Base-by-base conservation (phyloP, 2,329 filamentous ascomycete species). In the Nigrospora oryzae region DNA sequence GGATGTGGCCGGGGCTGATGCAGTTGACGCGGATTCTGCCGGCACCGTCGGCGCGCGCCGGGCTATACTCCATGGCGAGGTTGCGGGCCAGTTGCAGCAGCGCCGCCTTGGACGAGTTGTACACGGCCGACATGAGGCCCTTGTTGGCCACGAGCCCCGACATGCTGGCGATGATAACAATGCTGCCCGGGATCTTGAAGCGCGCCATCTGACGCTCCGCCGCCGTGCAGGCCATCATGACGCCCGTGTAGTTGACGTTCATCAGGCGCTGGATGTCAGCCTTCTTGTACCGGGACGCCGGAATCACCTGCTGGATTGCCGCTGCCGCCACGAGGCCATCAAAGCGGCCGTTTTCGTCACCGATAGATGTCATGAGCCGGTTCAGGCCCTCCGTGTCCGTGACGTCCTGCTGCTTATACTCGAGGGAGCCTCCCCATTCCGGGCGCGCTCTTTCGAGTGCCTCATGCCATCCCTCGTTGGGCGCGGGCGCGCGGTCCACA, bases 281-380 rank as follows among this genome's bases (percentile, higher is more conserved):
- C 37, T 80, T 74, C 17, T 69, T 71, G 57, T 87, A 88, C 30
- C 88, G 83, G 36, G 84, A 61, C 3, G 83, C 82, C 0, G 81
- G 68, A 2, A 75, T 83, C 54, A 86, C 76, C 60, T 87, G 80
- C 61, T 88, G 81, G 36, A 80, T 69, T 1, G 81, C 83, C 0
- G 83, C 84, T 0, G 82, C 82, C 0, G 83, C 82, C n/a, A 88
- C 69, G 38, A 86, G 63, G 0, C 84, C 84, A 54, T 88, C 81
- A 51, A 87, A 63, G 11, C 79, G 73, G 7, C 75, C 70, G 52
- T 86, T 75, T 38, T 71, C 65, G 32, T 76, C 70, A 13, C 75
- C 81, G 50, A 88, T 86, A 2, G 67, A 67, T 37, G 69, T 66
- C 34, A 88, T 70, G 32, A 77, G 67, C 48, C 66, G 64, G 56